Percentiles rank a stretch among this genome's conserved stretches.
Conservation (phyloP, 345 rosid genomes). For the Salix brachista region DNA sequence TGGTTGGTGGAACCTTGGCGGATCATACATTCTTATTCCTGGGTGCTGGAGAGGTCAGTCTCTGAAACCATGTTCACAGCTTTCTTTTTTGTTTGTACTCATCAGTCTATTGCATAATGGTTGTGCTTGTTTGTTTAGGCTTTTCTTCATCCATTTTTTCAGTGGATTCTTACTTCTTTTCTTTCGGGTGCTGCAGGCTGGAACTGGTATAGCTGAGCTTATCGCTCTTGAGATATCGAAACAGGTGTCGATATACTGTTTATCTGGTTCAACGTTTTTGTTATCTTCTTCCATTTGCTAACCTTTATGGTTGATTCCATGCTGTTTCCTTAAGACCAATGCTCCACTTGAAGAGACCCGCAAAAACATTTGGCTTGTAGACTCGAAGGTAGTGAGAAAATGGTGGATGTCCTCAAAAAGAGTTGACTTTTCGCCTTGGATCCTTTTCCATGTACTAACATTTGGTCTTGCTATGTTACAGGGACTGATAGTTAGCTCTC, state of each 20-base stretch:
- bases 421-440: background rate
- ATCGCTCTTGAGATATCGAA: slow-evolving; percentile 89
- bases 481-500: slow-evolving; percentile 80
- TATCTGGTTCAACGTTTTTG: background rate
- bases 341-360: slow-evolving; percentile 66
- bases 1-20: slow-evolving; percentile 59
- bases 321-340: slow-evolving; percentile 42
- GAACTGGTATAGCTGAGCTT: slow-evolving; percentile 96
- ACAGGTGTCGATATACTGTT: slow-evolving; percentile 59
- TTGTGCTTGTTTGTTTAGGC: background rate
- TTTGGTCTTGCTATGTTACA: slow-evolving; percentile 23
- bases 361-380: slow-evolving; percentile 94
- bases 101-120: background rate
- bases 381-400: slow-evolving; percentile 67
- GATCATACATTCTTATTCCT: slow-evolving; percentile 86
- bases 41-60: slow-evolving; percentile 91
- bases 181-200: slow-evolving; percentile 57
- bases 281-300: slow-evolving; percentile 3
- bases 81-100: background rate
- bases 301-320: slow-evolving; percentile 18
- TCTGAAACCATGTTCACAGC: background rate
- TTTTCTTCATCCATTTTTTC: background rate
- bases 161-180: slow-evolving; percentile 5
- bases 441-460: background rate
- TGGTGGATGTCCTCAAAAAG: background rate